Evolutionary conservation across 176 grass and related monocot genomes (phyloP), one percentile per base, ranked within the genome.

Genomic region (Bonia amplexicaulis): DNA sequence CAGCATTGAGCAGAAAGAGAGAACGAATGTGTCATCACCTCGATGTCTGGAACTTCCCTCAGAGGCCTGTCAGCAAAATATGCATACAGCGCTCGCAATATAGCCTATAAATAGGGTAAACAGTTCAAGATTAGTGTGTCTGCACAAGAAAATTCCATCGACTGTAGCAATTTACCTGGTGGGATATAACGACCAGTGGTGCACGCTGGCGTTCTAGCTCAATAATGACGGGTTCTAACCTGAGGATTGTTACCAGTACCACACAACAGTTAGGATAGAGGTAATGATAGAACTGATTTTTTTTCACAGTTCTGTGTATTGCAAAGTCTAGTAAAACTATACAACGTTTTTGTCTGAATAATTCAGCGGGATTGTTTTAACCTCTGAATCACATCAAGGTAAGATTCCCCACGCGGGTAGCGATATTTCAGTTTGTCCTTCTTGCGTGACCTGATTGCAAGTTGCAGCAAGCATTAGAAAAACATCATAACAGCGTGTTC

Each of bases 351-450:
- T 63, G 2, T 12, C 35, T 37, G 33, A 77, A 82, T 72, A 59
- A 29, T 66, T 77, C 54, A 74, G 73, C 53, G 31, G 15, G 35
- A 81, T 53, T 79, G 44, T 69, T 68, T 73, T 71, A 67, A 96
- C 96, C 96, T 99, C 84, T 99, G 96, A 81, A 99, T 99, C 77
- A 99, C 91, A 69, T 99, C 96, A 25, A 99, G 91, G 76, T 96
- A 99, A 75, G 96, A 99, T 77, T 99, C 96, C 85, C 96, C 96
- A 63, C 93, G 93, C 11, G 96, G 96, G 48, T 99, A 99, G 19
- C 93, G 93, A 80, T 99, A 99, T 92, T 93, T 94, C 62, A 99
- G 90, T 82, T 99, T 99, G 76, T 99, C 96, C 81, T 99, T 99
- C 75, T 89, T 88, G 33, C 96, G 93, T 26, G 91, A 95, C 87